phyloP scores from a whole-genome alignment of 2,329 filamentous ascomycete species.

The Aspergillus calidoustus region DNA sequence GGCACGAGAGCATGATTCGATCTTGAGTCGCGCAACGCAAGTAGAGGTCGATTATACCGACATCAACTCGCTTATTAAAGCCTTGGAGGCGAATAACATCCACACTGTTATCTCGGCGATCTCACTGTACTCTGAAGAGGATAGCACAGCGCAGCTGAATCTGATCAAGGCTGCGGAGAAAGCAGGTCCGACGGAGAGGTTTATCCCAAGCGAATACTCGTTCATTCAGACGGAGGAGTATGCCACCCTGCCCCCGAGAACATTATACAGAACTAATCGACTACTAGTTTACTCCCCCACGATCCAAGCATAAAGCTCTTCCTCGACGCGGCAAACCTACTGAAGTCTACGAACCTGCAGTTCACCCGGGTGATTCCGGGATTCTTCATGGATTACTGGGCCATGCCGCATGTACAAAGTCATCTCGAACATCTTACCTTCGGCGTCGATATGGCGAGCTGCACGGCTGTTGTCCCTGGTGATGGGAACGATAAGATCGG shows the following conservation, averaged over 20 bases:
- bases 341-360: slow-evolving; percentile 41
- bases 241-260: not conserved
- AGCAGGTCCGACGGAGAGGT: slow-evolving; percentile 44
- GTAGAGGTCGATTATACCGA: slow-evolving; percentile 42
- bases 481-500: slow-evolving; percentile 50
- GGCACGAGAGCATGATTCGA: not conserved
- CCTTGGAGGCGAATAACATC: slow-evolving; percentile 45
- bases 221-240: slow-evolving; percentile 40
- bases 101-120: slow-evolving; percentile 54
- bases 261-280: not conserved
- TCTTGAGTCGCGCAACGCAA: slow-evolving; percentile 19
- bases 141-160: slow-evolving; percentile 44
- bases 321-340: slow-evolving; percentile 32
- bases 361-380: slow-evolving; percentile 48
- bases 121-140: slow-evolving; percentile 34
- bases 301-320: slow-evolving; percentile 39
- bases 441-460: slow-evolving; percentile 51
- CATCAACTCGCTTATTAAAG: slow-evolving; percentile 30
- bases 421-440: slow-evolving; percentile 47
- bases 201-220: slow-evolving; percentile 52
- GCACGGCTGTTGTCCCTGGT: slow-evolving; percentile 55
- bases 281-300: slow-evolving; percentile 29
- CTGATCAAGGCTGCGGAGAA: slow-evolving; percentile 51
- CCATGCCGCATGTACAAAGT: slow-evolving; percentile 42
- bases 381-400: slow-evolving; percentile 55